These are phyloP conservation scores for Lecanicillium sp. DNA, from an alignment of 2,329 filamentous ascomycete genomes.

Conservation along the genomic window DNA sequence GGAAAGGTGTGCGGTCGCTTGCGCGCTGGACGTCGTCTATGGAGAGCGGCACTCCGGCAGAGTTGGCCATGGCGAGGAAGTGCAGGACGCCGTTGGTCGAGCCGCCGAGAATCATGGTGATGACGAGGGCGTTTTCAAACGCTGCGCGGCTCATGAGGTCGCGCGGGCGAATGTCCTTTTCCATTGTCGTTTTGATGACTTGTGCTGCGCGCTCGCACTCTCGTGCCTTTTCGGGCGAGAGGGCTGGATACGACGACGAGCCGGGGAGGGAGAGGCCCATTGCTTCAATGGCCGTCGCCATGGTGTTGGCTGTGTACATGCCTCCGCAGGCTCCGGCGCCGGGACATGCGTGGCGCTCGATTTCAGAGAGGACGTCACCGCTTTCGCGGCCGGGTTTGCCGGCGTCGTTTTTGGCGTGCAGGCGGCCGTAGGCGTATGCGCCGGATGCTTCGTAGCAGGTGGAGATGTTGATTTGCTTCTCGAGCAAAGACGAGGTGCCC, in stretches of 20 bases:
- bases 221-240: constrained; percentile 73
- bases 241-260: constrained; percentile 74
- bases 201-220: constrained; percentile 78
- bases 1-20: constrained; percentile 74
- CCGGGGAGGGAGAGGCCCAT: constrained; percentile 76
- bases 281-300: constrained; percentile 75
- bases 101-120: constrained; percentile 88
- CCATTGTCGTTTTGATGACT: constrained; percentile 71
- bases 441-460: constrained; percentile 85
- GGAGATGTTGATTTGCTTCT: constrained; percentile 76
- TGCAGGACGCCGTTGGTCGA: constrained; percentile 86
- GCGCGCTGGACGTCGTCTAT: constrained; percentile 78
- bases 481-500: constrained; percentile 70
- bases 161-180: constrained; percentile 70
- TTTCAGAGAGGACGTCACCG: constrained; percentile 74
- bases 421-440: constrained; percentile 67
- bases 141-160: constrained; percentile 72
- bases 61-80: constrained; percentile 83
- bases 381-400: constrained; percentile 57
- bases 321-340: constrained; percentile 55
- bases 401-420: constrained; percentile 59
- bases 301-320: constrained; percentile 83
- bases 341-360: constrained; percentile 66
- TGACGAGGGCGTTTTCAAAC: constrained; percentile 81
- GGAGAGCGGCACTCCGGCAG: constrained; percentile 67